Evolutionary conservation across 352 stramenopile genomes (phyloP), one percentile per base, ranked within the genome.

Genomic region (Achlya hypogyna): DNA sequence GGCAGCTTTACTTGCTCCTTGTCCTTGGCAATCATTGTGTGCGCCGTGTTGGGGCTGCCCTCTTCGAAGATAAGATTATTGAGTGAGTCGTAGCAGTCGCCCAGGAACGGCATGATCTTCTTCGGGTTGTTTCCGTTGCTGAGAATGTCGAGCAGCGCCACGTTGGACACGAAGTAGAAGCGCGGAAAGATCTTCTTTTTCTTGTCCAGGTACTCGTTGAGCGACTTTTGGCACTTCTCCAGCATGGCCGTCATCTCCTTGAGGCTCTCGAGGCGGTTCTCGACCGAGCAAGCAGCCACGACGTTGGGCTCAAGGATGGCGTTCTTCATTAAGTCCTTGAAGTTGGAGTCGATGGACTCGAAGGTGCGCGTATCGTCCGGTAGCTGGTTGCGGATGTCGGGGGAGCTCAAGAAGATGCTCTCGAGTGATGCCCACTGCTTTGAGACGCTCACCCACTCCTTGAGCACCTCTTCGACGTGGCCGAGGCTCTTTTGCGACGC

Each of bases 61-160:
- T 93, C 84, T 28, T 93, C 82, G 28, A 93, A 95, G 27, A 86
- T 71, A 14, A 93, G 69, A 56, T 95, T 77, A 28, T 80, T 96
- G 4, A 99, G 75, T 16, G 96, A 97, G 74, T 98, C 96, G 68
- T 98, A 99, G 78, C 96, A 99, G 75, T 98, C 95, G 16, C 92
- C 89, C 8, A 99, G 77, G 71, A 98, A 98, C 18, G 91, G 91
- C 88, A 98, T 97, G 75, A 99, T 98, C 75, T 98, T 98, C 69
- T 96, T 96, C 1, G 96, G 96, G 67, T 98, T 98, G 70, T 95
- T 95, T 45, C 86, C 86, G n/a, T 95, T 95, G 8, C 80, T 92
- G 1, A 95, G 63, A 52, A 95, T 95, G 69, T 95, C 86, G 16
- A 95, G 71, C 51, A 95, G 71, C 42, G 86, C 84, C 20, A 93